A percentile compares a stretch with the other conserved stretches of the same genome.
phyloP scores from a whole-genome alignment of 2,329 filamentous ascomycete genomes.

The Hymenoscyphus repandus region DNA sequence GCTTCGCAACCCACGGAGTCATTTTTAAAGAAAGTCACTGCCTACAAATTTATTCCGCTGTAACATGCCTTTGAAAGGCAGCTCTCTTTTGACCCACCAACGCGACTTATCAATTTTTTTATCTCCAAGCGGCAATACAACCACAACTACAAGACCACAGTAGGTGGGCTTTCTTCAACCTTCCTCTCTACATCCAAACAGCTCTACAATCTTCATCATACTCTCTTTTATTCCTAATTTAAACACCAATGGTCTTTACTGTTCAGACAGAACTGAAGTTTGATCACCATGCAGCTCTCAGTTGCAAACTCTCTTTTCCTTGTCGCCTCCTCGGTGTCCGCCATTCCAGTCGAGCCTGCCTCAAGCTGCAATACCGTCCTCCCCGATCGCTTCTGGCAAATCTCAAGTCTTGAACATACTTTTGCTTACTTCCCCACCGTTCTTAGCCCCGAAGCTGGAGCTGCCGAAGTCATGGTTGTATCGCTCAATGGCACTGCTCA shows the following conservation, averaged over 20 bases:
- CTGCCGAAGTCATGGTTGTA: not conserved
- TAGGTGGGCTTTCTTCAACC: too few species aligned
- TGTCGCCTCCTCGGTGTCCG: not conserved
- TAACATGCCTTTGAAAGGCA: too few species aligned
- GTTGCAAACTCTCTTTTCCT: not conserved
- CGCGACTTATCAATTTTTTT: too few species aligned
- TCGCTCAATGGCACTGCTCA: not conserved
- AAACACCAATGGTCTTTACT: not conserved
- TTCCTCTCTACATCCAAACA: too few species aligned
- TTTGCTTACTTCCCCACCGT: not conserved
- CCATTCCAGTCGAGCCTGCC: not conserved
- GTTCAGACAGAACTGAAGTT: not conserved
- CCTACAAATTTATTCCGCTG: too few species aligned
- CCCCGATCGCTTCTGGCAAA: not conserved
- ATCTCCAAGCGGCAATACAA: too few species aligned
- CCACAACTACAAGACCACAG: too few species aligned
- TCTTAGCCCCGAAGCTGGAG: not conserved
- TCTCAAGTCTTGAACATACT: not conserved
- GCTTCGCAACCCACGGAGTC: too few species aligned
- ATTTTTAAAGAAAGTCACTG: too few species aligned
- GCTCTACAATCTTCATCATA: too few species aligned
- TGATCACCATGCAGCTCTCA: not conserved
- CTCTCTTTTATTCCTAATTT: not conserved
- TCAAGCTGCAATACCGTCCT: not conserved
- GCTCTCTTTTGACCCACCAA: too few species aligned